Conservation (phyloP, 2,329 filamentous ascomycete genomes). For the Ophiocordyceps camponoti-saundersi region DNA sequence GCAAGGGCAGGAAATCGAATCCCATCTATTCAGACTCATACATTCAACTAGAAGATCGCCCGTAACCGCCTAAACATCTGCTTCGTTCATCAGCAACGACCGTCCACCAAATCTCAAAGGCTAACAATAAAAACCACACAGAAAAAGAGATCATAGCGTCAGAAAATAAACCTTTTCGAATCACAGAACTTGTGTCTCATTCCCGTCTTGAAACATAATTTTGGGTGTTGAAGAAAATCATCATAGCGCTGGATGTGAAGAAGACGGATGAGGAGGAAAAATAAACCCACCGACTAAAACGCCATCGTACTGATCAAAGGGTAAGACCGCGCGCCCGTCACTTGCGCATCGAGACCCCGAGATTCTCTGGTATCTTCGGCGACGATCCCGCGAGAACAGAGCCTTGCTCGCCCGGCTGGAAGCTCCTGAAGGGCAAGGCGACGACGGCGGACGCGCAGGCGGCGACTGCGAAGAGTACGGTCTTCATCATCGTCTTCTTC, state of each 20-base stretch:
- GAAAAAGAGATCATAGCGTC: neutral
- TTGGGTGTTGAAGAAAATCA: neutral
- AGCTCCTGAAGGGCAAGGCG: conserved; percentile 6
- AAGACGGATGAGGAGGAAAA: no score
- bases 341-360: no score
- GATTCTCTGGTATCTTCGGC: no score
- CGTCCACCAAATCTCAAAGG: no score
- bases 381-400: no score
- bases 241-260: neutral
- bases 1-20: no score
- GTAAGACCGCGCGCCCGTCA: no score
- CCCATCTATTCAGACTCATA: no score
- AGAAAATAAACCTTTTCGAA: conserved; percentile 8
- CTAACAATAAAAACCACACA: neutral
- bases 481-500: conserved; percentile 5
- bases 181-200: conserved; percentile 17
- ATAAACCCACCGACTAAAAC: neutral
- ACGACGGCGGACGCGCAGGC: conserved; percentile 6
- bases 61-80: no score
- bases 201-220: conserved; percentile 22
- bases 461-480: conserved; percentile 5
- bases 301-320: neutral
- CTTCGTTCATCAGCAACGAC: no score
- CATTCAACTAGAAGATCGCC: no score
- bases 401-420: neutral